Base-by-base conservation (phyloP, 2,329 filamentous ascomycete genomes). In the Ploettnerulaceae sp. region DNA sequence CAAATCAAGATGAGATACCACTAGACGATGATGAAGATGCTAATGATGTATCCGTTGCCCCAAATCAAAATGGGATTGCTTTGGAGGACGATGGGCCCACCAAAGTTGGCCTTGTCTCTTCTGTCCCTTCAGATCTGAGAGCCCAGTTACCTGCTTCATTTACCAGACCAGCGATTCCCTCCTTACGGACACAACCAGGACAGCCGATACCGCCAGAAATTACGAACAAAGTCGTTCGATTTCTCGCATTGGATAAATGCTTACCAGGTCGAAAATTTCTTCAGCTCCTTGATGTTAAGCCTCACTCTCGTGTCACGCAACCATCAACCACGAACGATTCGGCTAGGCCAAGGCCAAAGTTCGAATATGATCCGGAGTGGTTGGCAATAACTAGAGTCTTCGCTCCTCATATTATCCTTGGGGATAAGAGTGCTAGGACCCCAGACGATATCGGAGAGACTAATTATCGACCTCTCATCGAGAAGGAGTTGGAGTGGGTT, bases 161-260 rank as follows among this genome's bases (percentile, higher is more conserved):
- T 63, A 68, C 76, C 35, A 62, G 66, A 50, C 67, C 72, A 60
- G 32, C 69, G 63, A 14, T 58, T 51, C 38, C 59, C 56, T 32
- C 65, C 60, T 11, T 63, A 64, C 28, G 68, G 66, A 32, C 60
- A 62, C 45, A 70, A 5, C 72, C 79, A 12, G 77, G 76, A 26
- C 77, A 82, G 45, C 80, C 83, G 2, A 79, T 85, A 12, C 89
- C 89, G 0, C 62, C 75, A 0, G 76, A 73, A 1, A 94, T 96
- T 52, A 78, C 75, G 2, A 97, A 97, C 70, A 84, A 75, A 15
- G 74, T 75, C 4, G 94, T 91, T 2, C 75, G 82, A 9, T 98
- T 98, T 66, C 74, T 98, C 8, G 86, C 93, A 0, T 73, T 98
- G 2, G 91, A 96, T 68, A 98, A 98, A 66, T 95, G 89, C 60